Percentiles rank a stretch among this genome's conserved stretches.
Evolutionary conservation across 1,284 basidiomycete genomes (phyloP).

Genomic region (Ustilago sp.): DNA sequence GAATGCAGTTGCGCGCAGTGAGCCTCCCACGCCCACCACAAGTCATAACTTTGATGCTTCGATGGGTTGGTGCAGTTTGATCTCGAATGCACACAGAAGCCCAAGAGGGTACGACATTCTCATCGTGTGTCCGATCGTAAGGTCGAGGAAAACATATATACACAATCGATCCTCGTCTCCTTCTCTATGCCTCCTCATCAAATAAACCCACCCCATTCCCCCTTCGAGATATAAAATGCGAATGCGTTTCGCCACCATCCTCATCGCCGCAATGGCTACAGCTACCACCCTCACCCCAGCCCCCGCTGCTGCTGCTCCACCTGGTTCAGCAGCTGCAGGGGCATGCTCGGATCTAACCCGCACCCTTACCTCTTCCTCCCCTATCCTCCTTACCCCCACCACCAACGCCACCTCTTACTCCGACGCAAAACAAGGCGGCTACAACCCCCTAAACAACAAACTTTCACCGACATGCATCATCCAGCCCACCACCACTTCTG

Average conservation of each 20-base stretch:
- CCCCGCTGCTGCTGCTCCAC: neutral
- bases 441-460: constrained; percentile 40
- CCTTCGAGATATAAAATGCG: neutral
- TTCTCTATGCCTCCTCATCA: too few relatives aligned
- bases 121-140: too few relatives aligned
- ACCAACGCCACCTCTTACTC: constrained; percentile 16
- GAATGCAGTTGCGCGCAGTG: too few relatives aligned
- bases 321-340: neutral
- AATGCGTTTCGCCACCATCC: neutral
- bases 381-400: constrained; percentile 8
- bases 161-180: too few relatives aligned
- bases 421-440: constrained; percentile 8
- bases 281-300: neutral
- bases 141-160: too few relatives aligned
- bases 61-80: too few relatives aligned
- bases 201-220: too few relatives aligned
- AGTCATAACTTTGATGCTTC: too few relatives aligned
- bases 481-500: constrained; percentile 14
- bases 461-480: constrained; percentile 35
- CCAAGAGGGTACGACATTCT: too few relatives aligned
- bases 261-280: neutral
- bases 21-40: too few relatives aligned
- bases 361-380: neutral
- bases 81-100: too few relatives aligned
- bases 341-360: constrained; percentile 9